Evolutionary conservation across 108 stramenopile species (phyloP), one percentile per base, ranked within the genome.

Genomic region (Skeletonema costatum): DNA sequence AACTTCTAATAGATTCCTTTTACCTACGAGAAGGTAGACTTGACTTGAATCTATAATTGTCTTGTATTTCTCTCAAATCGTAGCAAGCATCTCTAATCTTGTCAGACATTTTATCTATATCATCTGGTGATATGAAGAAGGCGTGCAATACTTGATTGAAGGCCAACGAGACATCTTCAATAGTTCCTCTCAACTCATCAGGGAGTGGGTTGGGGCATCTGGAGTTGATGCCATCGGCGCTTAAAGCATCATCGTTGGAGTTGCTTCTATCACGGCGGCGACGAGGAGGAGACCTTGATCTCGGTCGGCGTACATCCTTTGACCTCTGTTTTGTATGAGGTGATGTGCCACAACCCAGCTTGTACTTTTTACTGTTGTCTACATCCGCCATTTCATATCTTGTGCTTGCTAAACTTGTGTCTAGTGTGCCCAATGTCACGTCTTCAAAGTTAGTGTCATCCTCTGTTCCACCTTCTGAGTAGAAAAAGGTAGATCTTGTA

Each of bases 81-180:
- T 72, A 7, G 48, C 35, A 67, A 36, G 66, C 71, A 32, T 65
- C 66, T 30, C 78, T 32, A n/a, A 79, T 41, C 58, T 61, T 73
- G 64, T 79, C 78, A 11, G 71, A 17, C 59, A 73, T 73, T 25
- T 13, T 17, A 68, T 79, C 70, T 21, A 79, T 35, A 30, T 79
- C 71, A 36, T 79, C 78, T 36, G 48, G 51, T 51, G 64, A 58
- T 31, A 79, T 48, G 33, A 60, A 50, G 60, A 79, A 79, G 31
- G 78, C 78, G 73, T 68, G 46, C 44, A 73, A 32, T 17, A 79
- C 46, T 73, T 79, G 78, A 14, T 41, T 41, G 8, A 73, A 50
- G 10, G 78, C 78, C 25, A 35, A 21, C 19, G 39, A 66, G 7
- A 66, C 66, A 21, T 79, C 78, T 30, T 53, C 38, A 25, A 53